Evolutionary conservation across 1,139 yeast species (phyloP).

Genomic region (Sugiyamaella paludigena): DNA sequence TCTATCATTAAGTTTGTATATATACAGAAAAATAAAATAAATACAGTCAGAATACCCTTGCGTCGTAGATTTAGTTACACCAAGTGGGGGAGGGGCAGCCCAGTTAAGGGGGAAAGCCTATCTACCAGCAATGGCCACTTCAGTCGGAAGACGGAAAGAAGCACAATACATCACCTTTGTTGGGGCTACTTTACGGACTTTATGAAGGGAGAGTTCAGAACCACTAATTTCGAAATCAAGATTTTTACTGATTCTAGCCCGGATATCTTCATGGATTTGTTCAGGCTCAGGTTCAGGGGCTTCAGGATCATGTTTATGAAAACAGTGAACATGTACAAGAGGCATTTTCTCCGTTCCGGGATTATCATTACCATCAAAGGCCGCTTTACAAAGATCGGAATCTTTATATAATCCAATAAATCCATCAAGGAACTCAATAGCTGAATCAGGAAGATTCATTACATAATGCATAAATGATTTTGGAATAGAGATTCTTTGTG

Average conservation of each 20-base stretch:
- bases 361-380: constrained; percentile 26
- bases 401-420: constrained; percentile 66
- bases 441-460: constrained; percentile 95
- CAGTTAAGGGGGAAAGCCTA: too few species aligned
- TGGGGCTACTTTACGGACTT: constrained; percentile 92
- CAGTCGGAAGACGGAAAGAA: constrained; percentile 70
- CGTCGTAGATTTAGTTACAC: too few species aligned
- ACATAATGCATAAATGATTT: constrained; percentile 67
- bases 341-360: constrained; percentile 49
- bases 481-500: constrained; percentile 47
- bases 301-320: constrained; percentile 74
- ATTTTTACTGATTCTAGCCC: constrained; percentile 53
- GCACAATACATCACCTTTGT: constrained; percentile 96
- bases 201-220: constrained; percentile 56
- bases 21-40: too few species aligned
- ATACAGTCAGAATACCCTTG: too few species aligned
- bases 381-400: constrained; percentile 38
- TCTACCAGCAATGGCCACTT: constrained; percentile 51
- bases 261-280: constrained; percentile 62
- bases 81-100: too few species aligned
- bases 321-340: constrained; percentile 81
- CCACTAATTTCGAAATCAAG: constrained; percentile 51
- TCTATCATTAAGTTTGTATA: too few species aligned
- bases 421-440: constrained; percentile 77
- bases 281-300: constrained; percentile 69